Evolutionary conservation across 73 alveolate species (phyloP), one percentile per base, ranked within the genome.

Genomic region (Paramecium sonneborni): DNA sequence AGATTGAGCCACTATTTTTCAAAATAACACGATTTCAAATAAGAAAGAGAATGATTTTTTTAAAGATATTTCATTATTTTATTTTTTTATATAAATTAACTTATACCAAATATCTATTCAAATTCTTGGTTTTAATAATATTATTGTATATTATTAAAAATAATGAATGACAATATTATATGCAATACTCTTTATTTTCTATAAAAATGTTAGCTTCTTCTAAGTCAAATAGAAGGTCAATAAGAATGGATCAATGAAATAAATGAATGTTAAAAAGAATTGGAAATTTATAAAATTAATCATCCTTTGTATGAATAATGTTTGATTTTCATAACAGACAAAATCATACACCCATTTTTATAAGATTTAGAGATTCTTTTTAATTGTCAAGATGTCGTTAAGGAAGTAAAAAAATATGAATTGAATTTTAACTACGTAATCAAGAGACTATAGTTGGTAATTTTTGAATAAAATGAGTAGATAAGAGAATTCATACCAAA

Each of bases 181-280:
- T 26, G 23, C 39, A 62, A 62, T 15, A 62, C 48, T 1, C 84
- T 62, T 15, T 26, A 58, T 21, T 48, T 15, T 48, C 68, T 48
- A 4, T 48, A 48, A 48, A 48, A 48, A 48, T 48, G 68, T 48
- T 48, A 48, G 24, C 20, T 48, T 18, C 20, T 48, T 48, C 24
- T 48, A 48, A 48, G 30, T 15, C 24, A 48, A 48, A 12, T 48
- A 48, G 24, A 48, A 12, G 24, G 30, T 48, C 68, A 48, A 48
- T 48, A 35, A 58, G 20, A 58, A 1, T 70, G 86, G 86, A 70
- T 70, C n/a, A 28, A 70, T 10, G 86, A 70, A 70, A 32, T 70
- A 8, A 48, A 70, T 70, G 57, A 26, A 5, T 70, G 86, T 35
- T 14, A 70, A 14, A 35, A 12, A 23, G 24, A 28, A 21, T 26